These are phyloP conservation scores for Tranzscheliella williamsii DNA, from an alignment of 1,284 basidiomycete genomes.

Conservation along the genomic window DNA sequence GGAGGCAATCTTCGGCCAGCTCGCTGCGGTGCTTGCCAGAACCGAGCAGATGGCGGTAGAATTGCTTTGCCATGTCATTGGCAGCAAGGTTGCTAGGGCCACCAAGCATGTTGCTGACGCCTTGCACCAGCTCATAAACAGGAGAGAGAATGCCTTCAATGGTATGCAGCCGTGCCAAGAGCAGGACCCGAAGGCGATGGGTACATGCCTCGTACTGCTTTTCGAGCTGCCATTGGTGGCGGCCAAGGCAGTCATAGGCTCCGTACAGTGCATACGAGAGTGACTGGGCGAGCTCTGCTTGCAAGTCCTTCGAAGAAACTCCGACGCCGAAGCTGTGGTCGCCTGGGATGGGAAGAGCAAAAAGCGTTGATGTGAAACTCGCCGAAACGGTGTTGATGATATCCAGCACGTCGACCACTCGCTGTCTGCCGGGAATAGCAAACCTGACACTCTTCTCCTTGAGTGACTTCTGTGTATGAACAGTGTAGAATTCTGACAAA, in stretches of 20 bases:
- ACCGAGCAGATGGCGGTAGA: slow-evolving; percentile 30
- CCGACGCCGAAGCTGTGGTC: slow-evolving; percentile 23
- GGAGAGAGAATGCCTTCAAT: slow-evolving; percentile 24
- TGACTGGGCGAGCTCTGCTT: slow-evolving; percentile 15
- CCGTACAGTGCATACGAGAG: slow-evolving; percentile 42
- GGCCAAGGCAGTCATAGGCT: slow-evolving; percentile 37
- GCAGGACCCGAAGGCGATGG: slow-evolving; percentile 28
- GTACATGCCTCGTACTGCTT: slow-evolving; percentile 19
- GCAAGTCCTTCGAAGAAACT: slow-evolving; percentile 22
- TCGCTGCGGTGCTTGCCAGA: slow-evolving; percentile 36
- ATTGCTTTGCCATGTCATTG: slow-evolving; percentile 28
- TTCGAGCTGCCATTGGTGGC: slow-evolving; percentile 35
- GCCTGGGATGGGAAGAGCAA: slow-evolving; percentile 27
- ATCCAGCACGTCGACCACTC: slow-evolving; percentile 32
- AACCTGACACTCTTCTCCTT: slow-evolving; percentile 11
- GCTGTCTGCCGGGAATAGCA: slow-evolving; percentile 7
- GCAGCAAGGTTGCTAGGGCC: slow-evolving; percentile 34
- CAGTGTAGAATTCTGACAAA: slow-evolving; percentile 19
- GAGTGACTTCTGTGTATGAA: slow-evolving; percentile 12
- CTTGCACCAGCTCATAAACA: slow-evolving; percentile 23
- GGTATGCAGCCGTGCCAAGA: slow-evolving; percentile 33
- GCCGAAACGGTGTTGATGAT: slow-evolving; percentile 32
- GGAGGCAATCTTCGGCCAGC: slow-evolving; percentile 27
- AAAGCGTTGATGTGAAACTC: slow-evolving; percentile 29
- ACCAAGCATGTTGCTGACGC: slow-evolving; percentile 33